Evolutionary conservation across 2,329 filamentous ascomycete genomes (phyloP), one percentile per base, ranked within the genome.

Genomic region (Aspergillus tubingensis): DNA sequence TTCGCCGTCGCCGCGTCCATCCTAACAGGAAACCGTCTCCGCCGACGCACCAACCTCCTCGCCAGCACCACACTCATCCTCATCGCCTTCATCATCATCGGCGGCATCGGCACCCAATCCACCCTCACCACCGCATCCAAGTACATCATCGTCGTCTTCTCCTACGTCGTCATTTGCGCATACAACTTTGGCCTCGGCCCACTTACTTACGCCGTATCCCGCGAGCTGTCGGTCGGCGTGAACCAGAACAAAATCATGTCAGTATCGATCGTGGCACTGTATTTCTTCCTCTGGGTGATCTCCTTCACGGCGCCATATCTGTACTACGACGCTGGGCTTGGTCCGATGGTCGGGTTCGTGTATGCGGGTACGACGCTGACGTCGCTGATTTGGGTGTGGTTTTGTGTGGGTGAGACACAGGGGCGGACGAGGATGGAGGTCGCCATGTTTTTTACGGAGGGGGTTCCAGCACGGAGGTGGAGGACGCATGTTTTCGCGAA

Each of bases 241-340:
- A 83, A 83, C 68, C 72, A 78, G 52, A 81, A 80, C 67, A 81
- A 81, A 66, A 81, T 80, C 63, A 77, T 73, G n/a, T 71, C 77
- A 8, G 72, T 75, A 4, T 73, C 80, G 0, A 77, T 83, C 0
- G 78, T 71, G 3, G 75, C 70, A 5, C 82, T 82, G 70, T 82
- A 64, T 47, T 39, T 72, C 21, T 68, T 68, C 8, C 59, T 71
- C 41, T 76, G 74, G 73, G 65, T 69, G 39, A 68, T 74, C 38
- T 66, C 67, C 11, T 76, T 76, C 59, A 75, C 73, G 8, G 62
- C 64, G 10, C 74, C 73, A 1, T 76, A 76, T 56, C 62, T 76
- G 44, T 76, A 76, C 65, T 75, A 76, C 62, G 58, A 63, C 8
- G 73, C 62, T 0, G 64, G 67, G 5, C 61, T 75, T 17, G 73